Evolutionary conservation across 2,329 filamentous ascomycete species (phyloP).

Genomic region (Cryphonectria radicalis): DNA sequence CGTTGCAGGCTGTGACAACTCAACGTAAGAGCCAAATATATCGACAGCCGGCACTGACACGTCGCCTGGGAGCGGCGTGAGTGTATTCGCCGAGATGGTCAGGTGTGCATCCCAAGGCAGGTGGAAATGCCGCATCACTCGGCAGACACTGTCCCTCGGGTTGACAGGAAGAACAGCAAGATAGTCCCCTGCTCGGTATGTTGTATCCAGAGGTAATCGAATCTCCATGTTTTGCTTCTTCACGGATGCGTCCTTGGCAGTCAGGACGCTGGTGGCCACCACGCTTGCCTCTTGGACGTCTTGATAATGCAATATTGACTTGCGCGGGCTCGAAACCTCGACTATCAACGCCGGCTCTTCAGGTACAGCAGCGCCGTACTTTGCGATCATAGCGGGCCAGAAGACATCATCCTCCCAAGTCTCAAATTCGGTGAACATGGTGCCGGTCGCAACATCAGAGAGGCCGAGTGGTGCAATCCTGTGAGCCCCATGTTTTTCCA

Average conservation of each 20-base stretch:
- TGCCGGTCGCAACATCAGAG: not conserved
- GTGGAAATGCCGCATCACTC: not conserved
- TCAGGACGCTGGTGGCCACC: not conserved
- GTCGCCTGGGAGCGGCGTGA: not conserved
- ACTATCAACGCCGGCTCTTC: not conserved
- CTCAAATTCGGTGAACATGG: not conserved
- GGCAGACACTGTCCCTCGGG: not conserved
- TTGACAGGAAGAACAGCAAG: not conserved
- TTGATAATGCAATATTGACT: not conserved
- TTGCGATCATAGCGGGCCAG: not conserved
- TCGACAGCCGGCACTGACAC: not conserved
- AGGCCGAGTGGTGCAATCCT: not conserved
- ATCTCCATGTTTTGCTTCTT: not conserved
- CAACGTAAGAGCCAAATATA: not conserved
- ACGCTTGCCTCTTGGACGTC: not conserved
- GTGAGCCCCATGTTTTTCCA: not conserved
- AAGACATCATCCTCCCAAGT: constrained; percentile 3
- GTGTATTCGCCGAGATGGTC: not conserved
- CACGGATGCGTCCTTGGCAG: not conserved
- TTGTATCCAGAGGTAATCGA: not conserved
- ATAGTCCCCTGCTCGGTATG: not conserved
- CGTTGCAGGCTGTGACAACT: not conserved
- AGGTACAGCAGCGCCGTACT: not conserved
- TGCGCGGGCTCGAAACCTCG: not conserved
- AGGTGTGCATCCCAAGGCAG: not conserved